Base-by-base conservation (phyloP, 768 basidiomycete species). In the Auricularia sp. region DNA sequence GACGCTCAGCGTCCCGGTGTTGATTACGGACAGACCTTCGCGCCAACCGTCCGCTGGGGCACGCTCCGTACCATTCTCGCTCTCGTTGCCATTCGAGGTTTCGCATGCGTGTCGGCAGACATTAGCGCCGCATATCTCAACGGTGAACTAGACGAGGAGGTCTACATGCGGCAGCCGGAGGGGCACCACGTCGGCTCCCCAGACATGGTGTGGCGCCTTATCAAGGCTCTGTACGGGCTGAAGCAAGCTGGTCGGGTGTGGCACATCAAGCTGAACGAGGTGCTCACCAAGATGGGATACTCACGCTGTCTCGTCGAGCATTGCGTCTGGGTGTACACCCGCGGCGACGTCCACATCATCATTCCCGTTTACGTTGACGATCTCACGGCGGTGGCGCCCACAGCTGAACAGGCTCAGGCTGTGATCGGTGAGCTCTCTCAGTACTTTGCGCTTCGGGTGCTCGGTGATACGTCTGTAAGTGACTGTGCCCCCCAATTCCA, bases 141-240 rank as follows among this genome's bases (percentile, higher is more conserved):
- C 56, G 68, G 68, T 14, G 63, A 69, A 14, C 62, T 69, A 7
- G 62, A 65, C 44, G 64, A 68, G 33, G 69, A 68, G 61, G 63
- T 72, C 14, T 72, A 70, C 68, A 68, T 72, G 66, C 33, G 23
- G 10, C 75, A 76, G 59, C 73, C 73, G 7, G 65, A 70, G 10
- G 74, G 73, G 1, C 71, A 72, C 43, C 67, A 53, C 29, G 29
- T 36, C 39, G 56, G 29, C 4, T 14, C 12, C 4, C n/a, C 51
- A 11, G 51, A 43, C n/a, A 51, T 51, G 47, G 47, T 51, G n/a
- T 63, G 65, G 65, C 23, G 35, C 1, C 70, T 77, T 29, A 18
- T 14, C 1, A 78, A 79, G 67, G 68, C 73, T 2, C 66, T 81
- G 36, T 81, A 82, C 69, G 77, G 81, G 8, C 73, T 82, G 7